Evolutionary conservation across 805 yeast species (phyloP).

Genomic region (Candida easanensis): DNA sequence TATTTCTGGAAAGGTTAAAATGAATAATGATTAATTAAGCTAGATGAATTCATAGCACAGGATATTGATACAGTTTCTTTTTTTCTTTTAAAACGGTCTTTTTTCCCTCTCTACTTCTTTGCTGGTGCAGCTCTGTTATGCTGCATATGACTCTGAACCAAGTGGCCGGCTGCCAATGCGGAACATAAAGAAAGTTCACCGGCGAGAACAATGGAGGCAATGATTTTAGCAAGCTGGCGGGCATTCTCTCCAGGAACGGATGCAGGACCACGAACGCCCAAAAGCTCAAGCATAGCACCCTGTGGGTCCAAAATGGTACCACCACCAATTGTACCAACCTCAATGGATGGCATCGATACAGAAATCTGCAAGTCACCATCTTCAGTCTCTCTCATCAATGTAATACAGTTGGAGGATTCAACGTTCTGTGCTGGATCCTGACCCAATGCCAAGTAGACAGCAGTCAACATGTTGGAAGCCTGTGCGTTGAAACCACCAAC

Average conservation of each 20-base stretch:
- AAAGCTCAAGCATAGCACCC: slow-evolving; percentile 88
- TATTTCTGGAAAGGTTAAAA: no score
- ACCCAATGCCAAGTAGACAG: slow-evolving; percentile 91
- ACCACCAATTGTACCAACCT: slow-evolving; percentile 99
- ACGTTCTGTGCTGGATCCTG: slow-evolving; percentile 99
- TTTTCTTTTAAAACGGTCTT: background rate
- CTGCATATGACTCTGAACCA: slow-evolving; percentile 96
- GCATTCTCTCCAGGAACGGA: slow-evolving; percentile 94
- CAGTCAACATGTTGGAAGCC: slow-evolving; percentile 95
- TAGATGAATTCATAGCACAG: background rate
- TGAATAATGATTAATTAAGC: background rate
- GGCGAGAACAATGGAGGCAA: slow-evolving; percentile 93
- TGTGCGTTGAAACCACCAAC: slow-evolving; percentile 98
- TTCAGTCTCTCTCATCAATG: slow-evolving; percentile 78
- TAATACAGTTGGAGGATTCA: slow-evolving; percentile 95
- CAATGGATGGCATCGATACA: slow-evolving; percentile 99
- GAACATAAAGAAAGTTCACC: slow-evolving; percentile 93
- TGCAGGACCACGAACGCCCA: slow-evolving; percentile 95
- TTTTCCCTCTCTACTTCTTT: slow-evolving; percentile 16
- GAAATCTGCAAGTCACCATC: slow-evolving; percentile 84
- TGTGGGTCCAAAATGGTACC: slow-evolving; percentile 98
- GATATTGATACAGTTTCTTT: background rate
- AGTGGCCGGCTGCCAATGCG: slow-evolving; percentile 97
- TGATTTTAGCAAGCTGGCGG: slow-evolving; percentile 84
- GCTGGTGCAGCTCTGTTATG: slow-evolving; percentile 63